phyloP scores from a whole-genome alignment of 495 filamentous ascomycete species.

The Corynascus novoguineensis region DNA sequence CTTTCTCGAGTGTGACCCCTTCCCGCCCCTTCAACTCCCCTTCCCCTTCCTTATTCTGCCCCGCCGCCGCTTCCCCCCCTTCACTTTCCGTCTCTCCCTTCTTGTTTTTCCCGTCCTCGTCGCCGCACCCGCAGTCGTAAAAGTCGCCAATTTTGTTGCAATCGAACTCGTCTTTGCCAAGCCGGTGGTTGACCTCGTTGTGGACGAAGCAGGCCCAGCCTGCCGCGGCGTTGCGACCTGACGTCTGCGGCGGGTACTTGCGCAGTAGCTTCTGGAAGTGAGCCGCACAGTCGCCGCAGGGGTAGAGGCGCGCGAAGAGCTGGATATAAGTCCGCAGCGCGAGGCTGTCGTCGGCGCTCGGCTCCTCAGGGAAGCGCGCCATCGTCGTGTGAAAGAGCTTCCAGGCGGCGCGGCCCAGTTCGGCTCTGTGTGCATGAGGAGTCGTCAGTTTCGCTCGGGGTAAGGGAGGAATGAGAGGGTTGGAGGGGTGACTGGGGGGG shows the following conservation, averaged over 20 bases:
- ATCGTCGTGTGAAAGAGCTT: conserved; percentile 94
- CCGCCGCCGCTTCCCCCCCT: not conserved
- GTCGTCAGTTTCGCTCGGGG: not conserved
- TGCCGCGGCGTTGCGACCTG: conserved; percentile 72
- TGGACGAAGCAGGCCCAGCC: conserved; percentile 94
- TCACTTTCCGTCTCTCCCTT: conserved; percentile 9
- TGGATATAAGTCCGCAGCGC: conserved; percentile 81
- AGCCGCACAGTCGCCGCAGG: conserved; percentile 88
- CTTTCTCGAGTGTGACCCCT: conserved; percentile 36
- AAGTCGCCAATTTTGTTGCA: conserved; percentile 84
- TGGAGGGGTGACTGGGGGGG: not conserved
- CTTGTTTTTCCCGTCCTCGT: conserved; percentile 47
- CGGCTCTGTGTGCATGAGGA: conserved; percentile 53
- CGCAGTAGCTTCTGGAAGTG: conserved; percentile 81
- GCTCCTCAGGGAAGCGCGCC: conserved; percentile 84
- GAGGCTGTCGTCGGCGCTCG: conserved; percentile 73
- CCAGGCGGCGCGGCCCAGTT: conserved; percentile 84
- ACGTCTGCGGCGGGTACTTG: conserved; percentile 87
- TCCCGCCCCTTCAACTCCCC: conserved; percentile 11
- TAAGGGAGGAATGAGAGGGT: not conserved
- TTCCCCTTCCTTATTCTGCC: not conserved
- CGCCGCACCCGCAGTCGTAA: conserved; percentile 94
- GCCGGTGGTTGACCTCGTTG: conserved; percentile 85
- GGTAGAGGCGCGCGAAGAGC: conserved; percentile 88
- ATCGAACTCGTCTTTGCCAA: conserved; percentile 78